Percentiles rank a stretch among this genome's conserved stretches.
Conservation (phyloP, 1,139 yeast genomes). For the Saccharomyces hybrid region DNA sequence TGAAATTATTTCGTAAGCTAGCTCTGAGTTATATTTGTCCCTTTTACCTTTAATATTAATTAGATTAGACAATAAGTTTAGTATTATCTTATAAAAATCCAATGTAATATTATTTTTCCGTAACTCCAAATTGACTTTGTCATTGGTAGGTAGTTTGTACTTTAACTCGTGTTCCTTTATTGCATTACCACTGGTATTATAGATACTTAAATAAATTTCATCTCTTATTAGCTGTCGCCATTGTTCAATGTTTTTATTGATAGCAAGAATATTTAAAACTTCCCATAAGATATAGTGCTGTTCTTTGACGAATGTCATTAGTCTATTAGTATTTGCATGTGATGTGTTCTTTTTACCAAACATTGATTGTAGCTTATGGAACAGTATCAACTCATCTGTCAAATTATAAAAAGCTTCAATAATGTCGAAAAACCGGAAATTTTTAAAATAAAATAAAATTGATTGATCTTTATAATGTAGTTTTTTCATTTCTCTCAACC, state of each 20-base stretch:
- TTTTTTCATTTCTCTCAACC: neutral
- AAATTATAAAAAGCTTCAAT: constrained; percentile 37
- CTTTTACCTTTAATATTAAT: neutral
- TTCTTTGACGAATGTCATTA: neutral
- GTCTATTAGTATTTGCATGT: neutral
- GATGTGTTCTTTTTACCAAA: neutral
- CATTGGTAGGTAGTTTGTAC: neutral
- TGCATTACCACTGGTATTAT: neutral
- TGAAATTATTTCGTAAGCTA: constrained; percentile 29
- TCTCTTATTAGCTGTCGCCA: neutral
- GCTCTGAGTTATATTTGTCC: neutral
- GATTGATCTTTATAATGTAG: neutral
- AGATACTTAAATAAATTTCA: neutral
- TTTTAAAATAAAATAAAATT: neutral
- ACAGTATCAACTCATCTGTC: constrained; percentile 50
- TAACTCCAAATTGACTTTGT: neutral
- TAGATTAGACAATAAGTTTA: neutral
- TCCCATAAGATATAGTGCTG: neutral
- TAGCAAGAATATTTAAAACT: neutral
- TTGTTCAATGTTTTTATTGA: neutral
- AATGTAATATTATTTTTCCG: neutral
- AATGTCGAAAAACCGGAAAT: neutral
- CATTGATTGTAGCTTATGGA: constrained; percentile 39
- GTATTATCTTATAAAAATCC: neutral
- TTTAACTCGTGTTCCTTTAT: neutral